A percentile compares a stretch with the other conserved stretches of the same genome.
phyloP scores from a whole-genome alignment of 805 yeast genomes.

The Candida pseudofarinosa region DNA sequence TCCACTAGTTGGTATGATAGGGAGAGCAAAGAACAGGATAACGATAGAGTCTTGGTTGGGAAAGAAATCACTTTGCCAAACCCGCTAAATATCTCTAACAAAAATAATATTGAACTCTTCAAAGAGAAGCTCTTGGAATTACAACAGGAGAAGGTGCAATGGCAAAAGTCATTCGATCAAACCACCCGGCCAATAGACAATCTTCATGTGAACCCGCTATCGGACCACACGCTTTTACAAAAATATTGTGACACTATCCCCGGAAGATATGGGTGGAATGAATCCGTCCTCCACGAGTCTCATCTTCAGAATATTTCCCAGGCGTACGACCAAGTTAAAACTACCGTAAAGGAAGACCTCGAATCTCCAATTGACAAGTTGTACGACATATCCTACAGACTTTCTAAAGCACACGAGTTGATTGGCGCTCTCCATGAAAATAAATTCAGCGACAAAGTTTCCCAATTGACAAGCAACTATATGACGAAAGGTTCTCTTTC shows the following conservation, averaged over 20 bases:
- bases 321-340: conserved; percentile 8
- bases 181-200: conserved; percentile 14
- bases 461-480: conserved; percentile 19
- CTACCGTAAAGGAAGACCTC: conserved; percentile 14
- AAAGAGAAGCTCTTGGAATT: conserved; percentile 41
- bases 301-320: conserved; percentile 10
- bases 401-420: conserved; percentile 21
- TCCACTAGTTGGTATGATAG: conserved; percentile 67
- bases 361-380: conserved; percentile 36
- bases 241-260: conserved; percentile 15
- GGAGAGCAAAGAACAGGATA: conserved; percentile 19
- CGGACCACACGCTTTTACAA: conserved; percentile 10
- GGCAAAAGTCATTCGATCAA: conserved; percentile 35
- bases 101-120: conserved; percentile 43
- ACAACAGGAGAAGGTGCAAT: conserved; percentile 42
- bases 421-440: conserved; percentile 15
- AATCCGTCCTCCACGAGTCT: conserved; percentile 13
- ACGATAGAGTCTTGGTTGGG: conserved; percentile 13
- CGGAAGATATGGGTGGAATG: conserved; percentile 5
- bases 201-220: conserved; percentile 4
- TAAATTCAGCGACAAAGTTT: conserved; percentile 15
- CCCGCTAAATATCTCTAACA: conserved; percentile 53
- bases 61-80: conserved; percentile 47
- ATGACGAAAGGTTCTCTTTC: conserved; percentile 12
- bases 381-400: conserved; percentile 26